phyloP scores from a whole-genome alignment of 148 eudicot species.

The Camellia lanceoleosa region DNA sequence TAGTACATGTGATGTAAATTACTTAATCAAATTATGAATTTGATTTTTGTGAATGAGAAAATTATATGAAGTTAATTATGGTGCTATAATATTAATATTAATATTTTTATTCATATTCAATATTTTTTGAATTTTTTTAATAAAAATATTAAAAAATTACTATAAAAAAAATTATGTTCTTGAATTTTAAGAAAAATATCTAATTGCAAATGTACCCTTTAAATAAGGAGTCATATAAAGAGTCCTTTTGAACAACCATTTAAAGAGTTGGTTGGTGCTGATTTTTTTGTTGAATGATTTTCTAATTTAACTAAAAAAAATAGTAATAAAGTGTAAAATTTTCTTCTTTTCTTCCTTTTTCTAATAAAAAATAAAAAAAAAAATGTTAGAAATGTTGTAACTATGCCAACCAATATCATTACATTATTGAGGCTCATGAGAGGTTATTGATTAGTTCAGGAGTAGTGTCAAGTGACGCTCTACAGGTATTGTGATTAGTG shows the following conservation, averaged over 20 bases:
- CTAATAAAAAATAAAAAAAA: no score
- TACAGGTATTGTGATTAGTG: no score
- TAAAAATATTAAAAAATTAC: no score
- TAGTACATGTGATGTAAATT: background rate
- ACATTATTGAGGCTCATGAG: background rate
- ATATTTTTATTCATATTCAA: background rate
- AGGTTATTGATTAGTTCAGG: background rate
- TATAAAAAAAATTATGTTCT: no score
- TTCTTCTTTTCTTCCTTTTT: background rate
- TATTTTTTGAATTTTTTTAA: no score
- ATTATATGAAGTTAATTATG: no score
- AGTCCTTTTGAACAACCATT: background rate
- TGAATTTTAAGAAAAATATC: background rate
- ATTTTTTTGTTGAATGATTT: background rate
- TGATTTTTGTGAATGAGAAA: background rate
- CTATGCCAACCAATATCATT: background rate
- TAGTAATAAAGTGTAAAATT: background rate
- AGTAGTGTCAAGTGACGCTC: no score
- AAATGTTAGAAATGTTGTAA: no score
- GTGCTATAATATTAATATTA: background rate
- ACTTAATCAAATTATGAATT: no score
- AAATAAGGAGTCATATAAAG: background rate
- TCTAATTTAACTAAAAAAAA: background rate
- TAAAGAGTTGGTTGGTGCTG: no score
- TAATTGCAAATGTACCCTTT: no score